A percentile compares a stretch with the other conserved stretches of the same genome.
phyloP scores from a whole-genome alignment of 805 yeast species.

The Starmerella asiatica region DNA sequence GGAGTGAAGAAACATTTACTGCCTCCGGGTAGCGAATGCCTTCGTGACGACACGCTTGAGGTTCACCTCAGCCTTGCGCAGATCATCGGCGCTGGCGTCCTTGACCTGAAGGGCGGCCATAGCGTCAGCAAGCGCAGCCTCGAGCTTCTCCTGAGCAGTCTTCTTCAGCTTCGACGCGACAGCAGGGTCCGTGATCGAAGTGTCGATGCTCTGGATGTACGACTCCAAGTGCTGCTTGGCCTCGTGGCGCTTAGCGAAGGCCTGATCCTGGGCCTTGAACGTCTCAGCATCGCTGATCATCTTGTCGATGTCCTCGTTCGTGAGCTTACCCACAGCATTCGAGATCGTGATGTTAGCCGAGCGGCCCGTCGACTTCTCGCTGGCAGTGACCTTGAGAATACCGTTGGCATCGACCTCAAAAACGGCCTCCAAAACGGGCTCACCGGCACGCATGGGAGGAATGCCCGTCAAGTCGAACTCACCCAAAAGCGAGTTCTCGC shows the following conservation, averaged over 20 bases:
- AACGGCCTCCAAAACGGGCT: constrained; percentile 97
- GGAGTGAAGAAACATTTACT: no score
- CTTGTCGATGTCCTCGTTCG: constrained; percentile 93
- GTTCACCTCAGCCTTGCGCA: constrained; percentile 97
- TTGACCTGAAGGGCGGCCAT: constrained; percentile 94
- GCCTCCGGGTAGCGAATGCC: constrained; percentile 88
- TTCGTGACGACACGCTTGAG: constrained; percentile 99
- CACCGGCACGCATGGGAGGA: constrained; percentile 98
- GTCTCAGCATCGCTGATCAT: constrained; percentile 98
- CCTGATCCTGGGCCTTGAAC: constrained; percentile 98
- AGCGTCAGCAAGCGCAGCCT: constrained; percentile 95
- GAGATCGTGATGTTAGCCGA: constrained; percentile 97
- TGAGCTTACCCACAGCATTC: constrained; percentile 96
- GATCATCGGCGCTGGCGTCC: constrained; percentile 92
- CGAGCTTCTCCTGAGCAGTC: constrained; percentile 93
- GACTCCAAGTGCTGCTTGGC: constrained; percentile 98
- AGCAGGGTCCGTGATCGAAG: constrained; percentile 96
- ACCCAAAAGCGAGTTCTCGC: constrained; percentile 95
- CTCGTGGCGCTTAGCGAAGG: constrained; percentile 98
- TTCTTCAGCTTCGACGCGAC: constrained; percentile 95
- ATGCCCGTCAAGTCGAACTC: constrained; percentile 96
- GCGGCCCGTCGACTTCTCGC: constrained; percentile 97
- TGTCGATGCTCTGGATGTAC: constrained; percentile 89
- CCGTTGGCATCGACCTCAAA: constrained; percentile 99
- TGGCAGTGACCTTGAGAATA: constrained; percentile 97